Percentiles rank a stretch among this genome's conserved stretches.
phyloP scores from a whole-genome alignment of 1,284 basidiomycete genomes.

The Fistulinella staudtii region DNA sequence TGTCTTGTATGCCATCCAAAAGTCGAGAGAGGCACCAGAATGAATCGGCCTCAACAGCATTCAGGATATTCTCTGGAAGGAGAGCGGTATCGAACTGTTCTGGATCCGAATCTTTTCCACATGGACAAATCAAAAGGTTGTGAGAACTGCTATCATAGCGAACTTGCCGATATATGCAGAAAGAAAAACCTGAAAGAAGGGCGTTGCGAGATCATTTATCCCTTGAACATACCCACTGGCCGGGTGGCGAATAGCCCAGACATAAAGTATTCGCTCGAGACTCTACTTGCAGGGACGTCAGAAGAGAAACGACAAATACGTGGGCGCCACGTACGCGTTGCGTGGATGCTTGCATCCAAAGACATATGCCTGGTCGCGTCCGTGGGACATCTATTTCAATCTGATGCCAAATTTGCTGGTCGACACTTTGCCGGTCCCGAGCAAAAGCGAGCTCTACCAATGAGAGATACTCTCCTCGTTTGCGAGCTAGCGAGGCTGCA shows the following conservation, averaged over 20 bases:
- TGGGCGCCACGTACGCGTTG: conserved; percentile 62
- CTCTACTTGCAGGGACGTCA: conserved; percentile 49
- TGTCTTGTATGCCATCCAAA: conserved; percentile 94
- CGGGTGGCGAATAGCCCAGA: conserved; percentile 96
- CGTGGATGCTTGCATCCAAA: conserved; percentile 87
- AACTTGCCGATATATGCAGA: conserved; percentile 82
- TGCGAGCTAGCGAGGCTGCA: conserved; percentile 73
- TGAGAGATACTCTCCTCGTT: conserved; percentile 88
- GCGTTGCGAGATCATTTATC: conserved; percentile 94
- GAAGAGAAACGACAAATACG: conserved; percentile 8
- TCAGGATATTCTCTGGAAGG: conserved; percentile 67
- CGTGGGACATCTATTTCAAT: conserved; percentile 96
- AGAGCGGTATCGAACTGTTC: conserved; percentile 79
- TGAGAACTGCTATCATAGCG: conserved; percentile 2
- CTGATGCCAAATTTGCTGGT: conserved; percentile 97
- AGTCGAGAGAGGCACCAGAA: conserved; percentile 96
- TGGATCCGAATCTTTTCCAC: conserved; percentile 70
- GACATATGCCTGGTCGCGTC: conserved; percentile 83
- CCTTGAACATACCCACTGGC: conserved; percentile 97
- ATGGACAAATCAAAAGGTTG: conserved; percentile 4
- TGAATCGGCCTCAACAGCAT: conserved; percentile 89
- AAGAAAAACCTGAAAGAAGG: conserved; percentile 93
- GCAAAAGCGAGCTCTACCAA: conserved; percentile 92
- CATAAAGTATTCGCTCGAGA: conserved; percentile 90
- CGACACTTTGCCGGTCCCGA: conserved; percentile 75